phyloP scores from a whole-genome alignment of 2,329 filamentous ascomycete genomes.

The Sporothrix brunneoviolacea region DNA sequence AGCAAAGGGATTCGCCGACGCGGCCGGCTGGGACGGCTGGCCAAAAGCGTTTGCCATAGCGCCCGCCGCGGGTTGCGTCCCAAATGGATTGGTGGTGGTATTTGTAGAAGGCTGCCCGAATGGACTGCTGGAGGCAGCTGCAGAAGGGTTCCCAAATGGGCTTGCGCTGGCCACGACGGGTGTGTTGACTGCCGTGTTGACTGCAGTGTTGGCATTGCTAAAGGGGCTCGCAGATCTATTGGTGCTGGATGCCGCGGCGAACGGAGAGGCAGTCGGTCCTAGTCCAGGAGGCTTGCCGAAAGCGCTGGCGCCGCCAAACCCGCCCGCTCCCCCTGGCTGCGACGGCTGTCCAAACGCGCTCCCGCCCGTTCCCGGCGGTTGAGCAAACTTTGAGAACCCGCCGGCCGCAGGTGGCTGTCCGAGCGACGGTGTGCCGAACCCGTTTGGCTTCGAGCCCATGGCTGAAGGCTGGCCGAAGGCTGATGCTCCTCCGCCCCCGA shows the following conservation, averaged over 20 bases:
- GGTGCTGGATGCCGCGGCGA: conserved; percentile 23
- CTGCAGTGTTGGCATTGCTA: no score
- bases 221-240: not conserved
- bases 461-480: no score
- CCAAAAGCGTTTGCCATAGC: conserved; percentile 30
- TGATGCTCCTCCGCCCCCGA: conserved; percentile 17
- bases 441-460: conserved; percentile 28
- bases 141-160: no score
- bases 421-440: conserved; percentile 31
- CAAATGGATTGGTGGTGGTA: no score
- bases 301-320: conserved; percentile 6
- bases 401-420: not conserved
- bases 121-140: no score
- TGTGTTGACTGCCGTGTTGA: no score
- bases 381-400: conserved; percentile 25
- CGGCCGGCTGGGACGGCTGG: conserved; percentile 6
- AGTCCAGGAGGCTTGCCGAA: conserved; percentile 26
- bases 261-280: conserved; percentile 24
- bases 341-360: conserved; percentile 25
- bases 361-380: conserved; percentile 23
- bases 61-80: not conserved
- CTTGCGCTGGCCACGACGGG: no score
- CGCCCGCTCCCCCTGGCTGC: conserved; percentile 16
- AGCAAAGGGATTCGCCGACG: not conserved
- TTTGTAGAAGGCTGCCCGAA: no score